Evolutionary conservation across 1,284 basidiomycete genomes (phyloP), one percentile per base, ranked within the genome.

Genomic region (Moesziomyces sp.): DNA sequence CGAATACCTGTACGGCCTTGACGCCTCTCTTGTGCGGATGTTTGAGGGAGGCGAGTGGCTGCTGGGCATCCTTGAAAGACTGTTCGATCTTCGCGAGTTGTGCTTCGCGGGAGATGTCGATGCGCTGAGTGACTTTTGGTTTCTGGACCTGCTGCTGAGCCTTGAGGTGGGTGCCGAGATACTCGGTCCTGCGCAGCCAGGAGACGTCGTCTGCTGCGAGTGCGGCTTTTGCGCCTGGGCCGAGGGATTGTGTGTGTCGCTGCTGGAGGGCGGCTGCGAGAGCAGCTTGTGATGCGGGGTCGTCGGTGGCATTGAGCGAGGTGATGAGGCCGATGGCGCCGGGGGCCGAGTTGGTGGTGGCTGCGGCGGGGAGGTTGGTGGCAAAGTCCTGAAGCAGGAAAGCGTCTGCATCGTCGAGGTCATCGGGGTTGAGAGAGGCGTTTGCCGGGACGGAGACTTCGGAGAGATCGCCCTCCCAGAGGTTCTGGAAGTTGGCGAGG

Each of bases 161-260:
- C 42, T 71, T 78, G 46, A 77, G 75, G 46, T 83, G 79, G 6
- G 77, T 76, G 30, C 76, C 74, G 38, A 84, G 75, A 44, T 83
- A 83, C 46, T 84, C 81, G 10, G 82, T 84, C 18, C 80, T 64
- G 13, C 81, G 65, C 6, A 84, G 74, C 82, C 82, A 84, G 13
- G 80, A 80, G 54, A 83, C 78, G 23, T 79, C 74, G 52, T 76
- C 72, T 16, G 80, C 76, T 21, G 59, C 65, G 28, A 74, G 68
- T 0, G 72, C 59, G 3, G 68, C 52, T 33, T 65, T 71, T 24
- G 72, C 71, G 24, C 62, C 58, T 11, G 75, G 75, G 43, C 75
- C 75, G 11, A 77, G 62, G 3, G 68, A 60, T 35, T 67, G 67
- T 14, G 60, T 53, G 28, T 74, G 75, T 28, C 71, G 71, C 28